phyloP scores from a whole-genome alignment of 225 moss, liverwort and hornwort genomes.

The Marchantia polymorpha region DNA sequence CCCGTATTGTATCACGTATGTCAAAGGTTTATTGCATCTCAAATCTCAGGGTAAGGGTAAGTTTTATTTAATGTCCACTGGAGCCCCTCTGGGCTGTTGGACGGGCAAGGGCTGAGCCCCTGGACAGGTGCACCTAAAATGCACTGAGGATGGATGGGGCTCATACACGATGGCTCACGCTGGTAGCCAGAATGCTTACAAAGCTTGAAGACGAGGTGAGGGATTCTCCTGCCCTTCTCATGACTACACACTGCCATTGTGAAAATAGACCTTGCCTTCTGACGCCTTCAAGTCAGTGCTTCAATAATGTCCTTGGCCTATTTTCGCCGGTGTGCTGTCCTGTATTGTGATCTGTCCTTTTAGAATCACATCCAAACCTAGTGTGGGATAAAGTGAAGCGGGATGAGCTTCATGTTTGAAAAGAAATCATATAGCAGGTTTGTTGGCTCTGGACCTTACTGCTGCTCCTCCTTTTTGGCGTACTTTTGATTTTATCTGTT shows the following conservation, averaged over 20 bases:
- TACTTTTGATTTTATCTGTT: slow-evolving; percentile 36
- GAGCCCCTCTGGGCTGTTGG: slow-evolving; percentile 75
- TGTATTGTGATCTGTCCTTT: slow-evolving; percentile 46
- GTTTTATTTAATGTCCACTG: slow-evolving; percentile 70
- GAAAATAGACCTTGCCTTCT: slow-evolving; percentile 47
- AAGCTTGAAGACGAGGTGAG: slow-evolving; percentile 93
- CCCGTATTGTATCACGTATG: slow-evolving; percentile 54
- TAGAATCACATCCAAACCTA: slow-evolving; percentile 50
- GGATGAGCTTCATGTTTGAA: slow-evolving; percentile 54
- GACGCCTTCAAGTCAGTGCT: slow-evolving; percentile 46
- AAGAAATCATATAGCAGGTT: slow-evolving; percentile 57
- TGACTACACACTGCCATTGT: slow-evolving; percentile 94
- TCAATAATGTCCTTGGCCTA: slow-evolving; percentile 47
- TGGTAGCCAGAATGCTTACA: slow-evolving; percentile 95
- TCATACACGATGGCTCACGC: slow-evolving; percentile 62
- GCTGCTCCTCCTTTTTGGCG: slow-evolving; percentile 8
- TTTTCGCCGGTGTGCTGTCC: slow-evolving; percentile 41
- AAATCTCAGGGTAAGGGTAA: slow-evolving; percentile 60
- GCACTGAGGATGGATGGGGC: slow-evolving; percentile 99
- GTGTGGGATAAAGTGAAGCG: slow-evolving; percentile 52
- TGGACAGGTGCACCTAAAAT: slow-evolving; percentile 99
- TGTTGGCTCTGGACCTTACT: slow-evolving; percentile 50
- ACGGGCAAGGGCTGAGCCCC: slow-evolving; percentile 86
- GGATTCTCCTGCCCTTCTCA: slow-evolving; percentile 92
- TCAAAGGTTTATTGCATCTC: slow-evolving; percentile 73